Evolutionary conservation across 75 land plant species (phyloP).

Genomic region (Pinus albicaulis): DNA sequence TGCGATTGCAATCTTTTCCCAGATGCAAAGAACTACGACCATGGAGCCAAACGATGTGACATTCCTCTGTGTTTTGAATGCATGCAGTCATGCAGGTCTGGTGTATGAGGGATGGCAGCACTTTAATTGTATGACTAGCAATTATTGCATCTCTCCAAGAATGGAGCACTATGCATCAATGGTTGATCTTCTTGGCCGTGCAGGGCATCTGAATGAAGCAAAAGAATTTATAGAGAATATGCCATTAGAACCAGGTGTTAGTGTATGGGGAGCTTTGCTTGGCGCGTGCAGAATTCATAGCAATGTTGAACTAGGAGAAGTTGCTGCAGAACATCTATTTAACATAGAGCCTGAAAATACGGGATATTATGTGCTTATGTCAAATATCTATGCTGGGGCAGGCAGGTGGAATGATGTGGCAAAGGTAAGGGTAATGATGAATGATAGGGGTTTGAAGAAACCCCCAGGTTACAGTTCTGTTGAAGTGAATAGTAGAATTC

Average conservation of each 20-base stretch:
- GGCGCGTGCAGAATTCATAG: constrained; percentile 19
- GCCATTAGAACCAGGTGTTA: constrained; percentile 5
- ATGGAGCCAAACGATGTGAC: constrained; percentile 16
- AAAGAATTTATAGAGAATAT: not conserved
- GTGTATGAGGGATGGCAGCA: constrained; percentile 9
- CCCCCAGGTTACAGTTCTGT: constrained; percentile 18
- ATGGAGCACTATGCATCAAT: constrained; percentile 15
- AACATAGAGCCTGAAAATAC: constrained; percentile 16
- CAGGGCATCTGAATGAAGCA: constrained; percentile 13
- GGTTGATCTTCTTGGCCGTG: constrained; percentile 24
- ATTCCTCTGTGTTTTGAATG: constrained; percentile 9
- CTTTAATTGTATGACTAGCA: constrained; percentile 10
- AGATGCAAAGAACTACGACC: constrained; percentile 15
- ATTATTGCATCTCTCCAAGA: constrained; percentile 2
- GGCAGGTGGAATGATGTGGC: constrained; percentile 20
- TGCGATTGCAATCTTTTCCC: constrained; percentile 11
- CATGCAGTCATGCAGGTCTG: constrained; percentile 20
- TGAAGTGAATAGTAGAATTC: constrained; percentile 15
- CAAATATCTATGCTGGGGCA: constrained; percentile 19
- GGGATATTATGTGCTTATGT: constrained; percentile 16
- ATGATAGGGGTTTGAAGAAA: constrained; percentile 16
- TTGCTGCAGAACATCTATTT: constrained; percentile 11
- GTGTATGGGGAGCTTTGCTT: constrained; percentile 11
- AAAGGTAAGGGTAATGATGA: constrained; percentile 16
- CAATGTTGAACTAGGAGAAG: constrained; percentile 8